Percentiles rank a stretch among this genome's conserved stretches.
phyloP scores from a whole-genome alignment of 1,139 yeast species.

The Sugiyamaella sp. region DNA sequence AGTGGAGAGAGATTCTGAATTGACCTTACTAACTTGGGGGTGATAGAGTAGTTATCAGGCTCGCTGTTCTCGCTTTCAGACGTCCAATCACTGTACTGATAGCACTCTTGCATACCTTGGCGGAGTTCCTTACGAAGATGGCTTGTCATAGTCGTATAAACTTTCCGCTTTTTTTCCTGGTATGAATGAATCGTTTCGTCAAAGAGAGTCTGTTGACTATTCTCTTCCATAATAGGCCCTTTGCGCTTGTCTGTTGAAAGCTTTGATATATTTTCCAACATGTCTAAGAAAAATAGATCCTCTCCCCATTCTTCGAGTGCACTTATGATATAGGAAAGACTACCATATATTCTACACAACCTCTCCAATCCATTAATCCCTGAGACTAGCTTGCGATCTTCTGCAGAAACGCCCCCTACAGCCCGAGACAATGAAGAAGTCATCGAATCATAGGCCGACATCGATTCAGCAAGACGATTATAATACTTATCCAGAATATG shows the following conservation, averaged over 20 bases:
- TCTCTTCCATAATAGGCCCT: constrained; percentile 33
- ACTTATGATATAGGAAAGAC: constrained; percentile 55
- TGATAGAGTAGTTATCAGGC: constrained; percentile 22
- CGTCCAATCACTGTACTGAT: constrained; percentile 43
- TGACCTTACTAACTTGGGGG: constrained; percentile 46
- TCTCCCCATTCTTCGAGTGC: constrained; percentile 66
- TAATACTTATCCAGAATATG: constrained; percentile 63
- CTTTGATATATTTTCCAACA: constrained; percentile 51
- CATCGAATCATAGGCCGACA: constrained; percentile 52
- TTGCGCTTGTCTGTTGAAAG: constrained; percentile 24
- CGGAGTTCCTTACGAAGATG: constrained; percentile 58
- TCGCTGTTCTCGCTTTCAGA: constrained; percentile 6
- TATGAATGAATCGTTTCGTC: constrained; percentile 57
- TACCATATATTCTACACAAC: constrained; percentile 63
- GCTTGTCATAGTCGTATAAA: constrained; percentile 47
- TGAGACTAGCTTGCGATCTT: constrained; percentile 46
- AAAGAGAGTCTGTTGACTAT: constrained; percentile 53
- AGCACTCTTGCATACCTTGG: constrained; percentile 55
- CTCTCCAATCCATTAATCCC: constrained; percentile 55
- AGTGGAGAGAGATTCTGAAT: constrained; percentile 46
- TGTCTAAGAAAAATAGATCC: constrained; percentile 63
- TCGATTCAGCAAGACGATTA: constrained; percentile 52
- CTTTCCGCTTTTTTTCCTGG: constrained; percentile 45
- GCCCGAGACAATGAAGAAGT: constrained; percentile 47
- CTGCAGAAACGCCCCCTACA: constrained; percentile 45